These are phyloP conservation scores for Tolypocladium paradoxum DNA, from an alignment of 2,329 filamentous ascomycete genomes.

Conservation along the genomic window DNA sequence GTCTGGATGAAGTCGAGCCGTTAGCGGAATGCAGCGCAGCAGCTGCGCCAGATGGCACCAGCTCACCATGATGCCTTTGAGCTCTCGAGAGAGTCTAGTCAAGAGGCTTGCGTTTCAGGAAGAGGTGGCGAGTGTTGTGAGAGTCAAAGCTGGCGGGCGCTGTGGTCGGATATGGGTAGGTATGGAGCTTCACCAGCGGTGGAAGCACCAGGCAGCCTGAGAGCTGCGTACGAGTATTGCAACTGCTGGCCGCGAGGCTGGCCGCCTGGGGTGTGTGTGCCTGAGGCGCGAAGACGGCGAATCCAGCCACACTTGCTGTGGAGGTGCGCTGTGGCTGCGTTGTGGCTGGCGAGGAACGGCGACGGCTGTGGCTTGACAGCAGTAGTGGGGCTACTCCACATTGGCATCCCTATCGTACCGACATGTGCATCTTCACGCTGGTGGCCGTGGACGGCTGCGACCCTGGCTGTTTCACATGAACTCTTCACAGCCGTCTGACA, in stretches of 20 bases:
- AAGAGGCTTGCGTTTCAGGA: background rate
- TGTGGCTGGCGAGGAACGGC: background rate
- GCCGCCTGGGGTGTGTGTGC: slow-evolving; percentile 10
- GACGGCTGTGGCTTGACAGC: background rate
- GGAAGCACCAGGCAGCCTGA: slow-evolving; percentile 28
- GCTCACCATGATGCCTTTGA: slow-evolving; percentile 9
- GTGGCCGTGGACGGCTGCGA: background rate
- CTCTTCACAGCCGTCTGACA: background rate
- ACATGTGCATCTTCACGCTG: background rate
- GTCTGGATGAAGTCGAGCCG: slow-evolving; percentile 48
- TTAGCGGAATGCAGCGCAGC: slow-evolving; percentile 2
- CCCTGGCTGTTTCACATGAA: background rate
- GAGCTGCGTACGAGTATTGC: slow-evolving; percentile 27
- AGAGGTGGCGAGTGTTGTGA: background rate
- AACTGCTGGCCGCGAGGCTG: slow-evolving; percentile 14
- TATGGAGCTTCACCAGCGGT: slow-evolving; percentile 19
- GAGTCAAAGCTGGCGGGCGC: background rate
- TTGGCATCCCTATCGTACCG: background rate
- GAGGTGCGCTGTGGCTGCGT: background rate
- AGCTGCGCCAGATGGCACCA: background rate
- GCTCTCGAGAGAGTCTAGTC: slow-evolving; percentile 1
- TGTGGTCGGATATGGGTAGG: slow-evolving; percentile 8
- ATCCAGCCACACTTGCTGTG: slow-evolving; percentile 9
- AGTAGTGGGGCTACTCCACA: background rate
- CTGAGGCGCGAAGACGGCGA: slow-evolving; percentile 16